Evolutionary conservation across 2,329 filamentous ascomycete species (phyloP).

Genomic region (Arthrobotrys sphaeroides): DNA sequence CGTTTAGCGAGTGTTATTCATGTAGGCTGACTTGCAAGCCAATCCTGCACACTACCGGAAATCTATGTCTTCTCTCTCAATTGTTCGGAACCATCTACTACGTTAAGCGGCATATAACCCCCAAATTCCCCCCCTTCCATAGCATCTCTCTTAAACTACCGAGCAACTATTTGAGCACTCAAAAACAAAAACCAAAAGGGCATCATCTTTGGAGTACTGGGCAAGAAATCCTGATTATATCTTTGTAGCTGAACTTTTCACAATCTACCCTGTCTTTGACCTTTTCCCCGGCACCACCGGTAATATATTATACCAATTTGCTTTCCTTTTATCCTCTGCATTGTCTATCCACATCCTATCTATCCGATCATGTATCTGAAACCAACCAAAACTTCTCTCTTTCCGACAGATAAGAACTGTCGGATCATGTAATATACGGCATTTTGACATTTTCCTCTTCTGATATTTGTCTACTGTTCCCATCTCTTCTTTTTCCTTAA

Average conservation of each 20-base stretch:
- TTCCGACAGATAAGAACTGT: conserved; percentile 35
- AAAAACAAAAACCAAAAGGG: conserved; percentile 44
- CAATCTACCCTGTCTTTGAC: conserved; percentile 12
- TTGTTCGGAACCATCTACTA: conserved; percentile 58
- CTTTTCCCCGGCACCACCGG: conserved; percentile 33
- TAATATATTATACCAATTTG: conserved; percentile 56
- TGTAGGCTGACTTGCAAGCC: conserved; percentile 25
- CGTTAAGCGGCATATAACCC: conserved; percentile 36
- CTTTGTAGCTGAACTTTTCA: conserved; percentile 21
- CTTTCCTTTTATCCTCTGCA: conserved; percentile 44
- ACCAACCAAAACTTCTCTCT: conserved; percentile 11
- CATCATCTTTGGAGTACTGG: conserved; percentile 52
- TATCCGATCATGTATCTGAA: conserved; percentile 28
- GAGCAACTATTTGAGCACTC: conserved; percentile 16
- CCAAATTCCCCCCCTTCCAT: neutral
- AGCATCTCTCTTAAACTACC: conserved; percentile 16
- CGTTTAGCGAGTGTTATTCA: conserved; percentile 50
- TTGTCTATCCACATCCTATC: conserved; percentile 22
- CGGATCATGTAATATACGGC: conserved; percentile 51
- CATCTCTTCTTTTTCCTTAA: neutral
- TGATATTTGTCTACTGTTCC: neutral
- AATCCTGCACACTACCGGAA: conserved; percentile 28
- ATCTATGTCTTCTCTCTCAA: conserved; percentile 16
- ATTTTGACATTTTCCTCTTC: conserved; percentile 2
- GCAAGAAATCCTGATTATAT: conserved; percentile 46